Base-by-base conservation (phyloP, 2,329 filamentous ascomycete genomes). In the Myrmaecium sp. region DNA sequence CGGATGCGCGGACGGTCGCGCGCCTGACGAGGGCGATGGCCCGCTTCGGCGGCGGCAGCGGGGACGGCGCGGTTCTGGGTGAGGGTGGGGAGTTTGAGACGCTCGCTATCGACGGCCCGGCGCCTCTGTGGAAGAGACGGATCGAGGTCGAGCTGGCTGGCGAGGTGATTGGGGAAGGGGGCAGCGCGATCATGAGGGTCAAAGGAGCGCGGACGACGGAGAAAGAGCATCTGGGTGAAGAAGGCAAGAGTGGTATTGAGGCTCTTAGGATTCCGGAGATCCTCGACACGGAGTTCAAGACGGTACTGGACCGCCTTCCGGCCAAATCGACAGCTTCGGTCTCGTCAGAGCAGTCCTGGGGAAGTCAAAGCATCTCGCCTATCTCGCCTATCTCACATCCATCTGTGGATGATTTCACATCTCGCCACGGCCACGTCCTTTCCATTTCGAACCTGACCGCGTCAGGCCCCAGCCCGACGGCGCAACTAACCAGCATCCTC, bases 41-140 rank as follows among this genome's bases (percentile, higher is more conserved):
- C 26, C 64, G 69, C 34, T 92, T 91, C 52, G 76, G 77, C 23
- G 55, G 64, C 33, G 57, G 55, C 42, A n/a, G n/a, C n/a, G 58
- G 66, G 33, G 56, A 63, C 35, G 82, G 79, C 1, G 77, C 79
- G 6, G 69, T 84, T 6, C 55, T 95, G 11, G 89, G 89, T 1
- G 89, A 95, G 49, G 89, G 89, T 5, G 89, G 89, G 3, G 89
- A 95, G 57, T 95, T 91, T 51, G 89, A 95, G 63, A 95, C 83
- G 16, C 57, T 95, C 27, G 82, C 89, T 23, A 44, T 95, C 18
- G 71, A 83, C 51, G 89, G 86, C 7, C 86, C 86, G 6, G 41
- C 44, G 1, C 55, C 57, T 26, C 48, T 94, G 32, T 94, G 89
- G 64, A 75, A 67, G 52, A 66, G 63, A 36, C 66, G 62, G 27